Conservation (phyloP, 2,329 filamentous ascomycete genomes). For the Ophiostoma perfectum region DNA sequence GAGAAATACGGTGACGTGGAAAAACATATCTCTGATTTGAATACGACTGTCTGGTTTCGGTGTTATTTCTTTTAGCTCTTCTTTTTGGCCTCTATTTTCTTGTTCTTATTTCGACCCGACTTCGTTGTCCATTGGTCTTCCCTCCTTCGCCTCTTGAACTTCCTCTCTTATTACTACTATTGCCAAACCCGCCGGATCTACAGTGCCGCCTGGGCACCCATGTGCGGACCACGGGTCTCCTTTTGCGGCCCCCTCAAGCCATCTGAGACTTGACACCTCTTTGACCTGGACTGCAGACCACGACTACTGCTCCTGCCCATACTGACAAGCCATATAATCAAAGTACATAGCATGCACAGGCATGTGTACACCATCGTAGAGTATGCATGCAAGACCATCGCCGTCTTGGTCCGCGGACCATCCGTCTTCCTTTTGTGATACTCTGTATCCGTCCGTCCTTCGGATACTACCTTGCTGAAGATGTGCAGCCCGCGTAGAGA, state of each 20-base stretch:
- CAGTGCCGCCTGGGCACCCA: background rate
- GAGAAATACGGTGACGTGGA: background rate
- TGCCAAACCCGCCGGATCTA: background rate
- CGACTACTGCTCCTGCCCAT: background rate
- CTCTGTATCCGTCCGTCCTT: background rate
- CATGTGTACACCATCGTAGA: background rate
- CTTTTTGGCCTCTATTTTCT: background rate
- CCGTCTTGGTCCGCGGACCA: background rate
- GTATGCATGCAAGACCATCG: background rate
- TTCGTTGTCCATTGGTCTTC: background rate
- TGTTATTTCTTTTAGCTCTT: background rate
- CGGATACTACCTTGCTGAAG: background rate
- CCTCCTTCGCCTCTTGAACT: background rate
- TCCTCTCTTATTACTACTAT: background rate
- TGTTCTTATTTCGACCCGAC: too few species aligned
- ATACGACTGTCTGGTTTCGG: background rate
- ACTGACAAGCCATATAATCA: background rate
- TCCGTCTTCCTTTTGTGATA: background rate
- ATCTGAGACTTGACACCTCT: background rate
- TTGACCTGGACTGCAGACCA: background rate
- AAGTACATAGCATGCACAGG: too few species aligned
- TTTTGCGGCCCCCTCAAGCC: background rate
- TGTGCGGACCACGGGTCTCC: background rate
- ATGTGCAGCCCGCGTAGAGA: background rate
- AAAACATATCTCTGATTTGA: background rate